Conservation (phyloP, 1,284 basidiomycete species). For the Kwoniella shivajii region DNA sequence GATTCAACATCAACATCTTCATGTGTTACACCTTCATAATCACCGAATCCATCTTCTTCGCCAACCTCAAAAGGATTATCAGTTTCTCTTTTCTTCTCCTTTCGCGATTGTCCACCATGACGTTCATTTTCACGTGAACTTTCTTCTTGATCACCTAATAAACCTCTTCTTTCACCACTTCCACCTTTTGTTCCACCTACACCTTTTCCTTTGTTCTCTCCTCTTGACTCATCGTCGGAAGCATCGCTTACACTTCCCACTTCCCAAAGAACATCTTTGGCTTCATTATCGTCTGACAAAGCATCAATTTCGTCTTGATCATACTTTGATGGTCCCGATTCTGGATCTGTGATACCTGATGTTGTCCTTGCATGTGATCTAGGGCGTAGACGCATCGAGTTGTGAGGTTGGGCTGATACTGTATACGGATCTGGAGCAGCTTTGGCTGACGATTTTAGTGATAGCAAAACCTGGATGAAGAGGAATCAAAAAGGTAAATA, state of each 20-base stretch:
- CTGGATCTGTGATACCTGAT: not conserved
- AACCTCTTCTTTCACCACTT: conserved; percentile 39
- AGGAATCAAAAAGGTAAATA: not conserved
- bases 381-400: conserved; percentile 40
- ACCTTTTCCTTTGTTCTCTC: conserved; percentile 28
- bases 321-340: conserved; percentile 6
- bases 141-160: conserved; percentile 38
- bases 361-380: conserved; percentile 4
- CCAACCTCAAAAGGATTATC: conserved; percentile 34
- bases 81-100: not conserved
- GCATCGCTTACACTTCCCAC: conserved; percentile 43
- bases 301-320: conserved; percentile 9
- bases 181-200: conserved; percentile 29
- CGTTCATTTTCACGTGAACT: conserved; percentile 21
- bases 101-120: conserved; percentile 1
- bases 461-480: conserved; percentile 42
- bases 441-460: conserved; percentile 47
- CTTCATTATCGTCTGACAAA: conserved; percentile 5
- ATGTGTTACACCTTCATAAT: conserved; percentile 25
- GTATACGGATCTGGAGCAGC: conserved; percentile 39
- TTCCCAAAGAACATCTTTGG: conserved; percentile 43
- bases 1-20: conserved; percentile 22
- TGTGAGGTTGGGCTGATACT: conserved; percentile 22
- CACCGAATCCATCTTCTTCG: conserved; percentile 33
- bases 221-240: conserved; percentile 25